Conservation (phyloP, 1,284 basidiomycete genomes). For the Melampsora abietis-canadensis region DNA sequence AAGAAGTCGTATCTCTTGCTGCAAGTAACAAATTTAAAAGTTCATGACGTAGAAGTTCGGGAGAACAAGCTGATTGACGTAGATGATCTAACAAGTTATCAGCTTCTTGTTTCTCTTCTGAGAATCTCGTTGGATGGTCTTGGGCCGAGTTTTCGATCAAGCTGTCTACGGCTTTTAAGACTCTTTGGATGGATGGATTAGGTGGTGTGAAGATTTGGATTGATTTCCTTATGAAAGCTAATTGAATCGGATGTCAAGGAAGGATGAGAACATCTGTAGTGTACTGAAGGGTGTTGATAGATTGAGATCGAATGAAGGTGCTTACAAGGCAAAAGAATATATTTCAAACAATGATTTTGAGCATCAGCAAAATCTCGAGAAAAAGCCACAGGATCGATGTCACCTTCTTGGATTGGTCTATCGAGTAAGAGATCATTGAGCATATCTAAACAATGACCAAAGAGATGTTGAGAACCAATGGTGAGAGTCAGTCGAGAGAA, state of each 20-base stretch:
- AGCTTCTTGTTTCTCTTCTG: not conserved
- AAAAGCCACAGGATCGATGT: conserved; percentile 11
- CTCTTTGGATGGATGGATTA: conserved; percentile 17
- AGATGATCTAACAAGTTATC: conserved; percentile 40
- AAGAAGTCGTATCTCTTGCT: conserved; percentile 65
- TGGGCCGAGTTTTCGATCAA: conserved; percentile 8
- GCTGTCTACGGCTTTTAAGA: conserved; percentile 18
- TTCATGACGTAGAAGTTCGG: conserved; percentile 64
- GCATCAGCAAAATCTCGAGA: conserved; percentile 26
- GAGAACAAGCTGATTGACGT: conserved; percentile 25
- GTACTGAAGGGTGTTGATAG: too few relatives aligned
- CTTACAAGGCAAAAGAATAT: not conserved
- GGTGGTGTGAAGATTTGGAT: not conserved
- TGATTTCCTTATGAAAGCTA: conserved; percentile 8
- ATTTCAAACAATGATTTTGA: conserved; percentile 14
- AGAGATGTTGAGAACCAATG: conserved; percentile 63
- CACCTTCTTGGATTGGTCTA: not conserved
- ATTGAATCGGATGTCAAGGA: not conserved
- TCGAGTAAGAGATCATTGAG: conserved; percentile 28
- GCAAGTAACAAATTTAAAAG: conserved; percentile 68
- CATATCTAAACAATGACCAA: conserved; percentile 44
- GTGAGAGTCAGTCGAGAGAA: conserved; percentile 68
- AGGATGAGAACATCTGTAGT: too few relatives aligned
- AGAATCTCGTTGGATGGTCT: not conserved
- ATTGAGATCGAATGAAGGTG: not conserved